Conservation (phyloP, 164 flowering plant species). For the Stephania yunnanensis region DNA sequence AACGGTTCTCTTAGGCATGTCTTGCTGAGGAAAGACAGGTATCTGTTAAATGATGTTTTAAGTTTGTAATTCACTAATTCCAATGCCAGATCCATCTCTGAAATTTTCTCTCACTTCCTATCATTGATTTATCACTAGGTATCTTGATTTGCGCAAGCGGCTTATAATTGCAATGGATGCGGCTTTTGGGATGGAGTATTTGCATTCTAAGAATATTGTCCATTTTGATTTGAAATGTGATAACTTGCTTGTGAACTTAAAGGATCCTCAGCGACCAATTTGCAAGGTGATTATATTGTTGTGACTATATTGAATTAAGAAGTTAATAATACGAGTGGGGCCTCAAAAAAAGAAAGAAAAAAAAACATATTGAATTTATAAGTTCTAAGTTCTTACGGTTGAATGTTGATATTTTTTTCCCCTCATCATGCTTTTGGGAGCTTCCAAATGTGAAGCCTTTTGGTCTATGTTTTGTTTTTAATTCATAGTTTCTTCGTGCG, state of each 20-base stretch:
- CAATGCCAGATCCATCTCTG: conserved; percentile 2
- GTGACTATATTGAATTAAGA: neutral
- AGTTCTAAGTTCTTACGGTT: neutral
- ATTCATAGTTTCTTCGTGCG: neutral
- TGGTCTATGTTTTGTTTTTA: too few relatives aligned
- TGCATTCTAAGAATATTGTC: conserved; percentile 89
- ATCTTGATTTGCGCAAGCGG: conserved; percentile 81
- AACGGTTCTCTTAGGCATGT: conserved; percentile 97
- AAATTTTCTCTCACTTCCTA: neutral
- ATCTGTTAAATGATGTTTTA: conserved; percentile 12
- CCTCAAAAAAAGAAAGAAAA: too few relatives aligned
- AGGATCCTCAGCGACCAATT: conserved; percentile 79
- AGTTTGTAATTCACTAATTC: neutral
- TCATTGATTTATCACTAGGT: conserved; percentile 32
- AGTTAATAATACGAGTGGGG: too few relatives aligned
- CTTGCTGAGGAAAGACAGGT: conserved; percentile 85
- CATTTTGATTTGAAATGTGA: conserved; percentile 97
- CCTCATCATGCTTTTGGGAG: neutral
- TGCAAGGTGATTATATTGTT: conserved; percentile 57
- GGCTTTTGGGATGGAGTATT: conserved; percentile 97
- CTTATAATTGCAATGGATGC: conserved; percentile 96
- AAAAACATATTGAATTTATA: neutral
- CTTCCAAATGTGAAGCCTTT: neutral
- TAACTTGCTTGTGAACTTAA: conserved; percentile 86
- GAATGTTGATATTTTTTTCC: neutral